Conservation (phyloP, 208 protist species). For the Acanthamoeba comandoni region DNA sequence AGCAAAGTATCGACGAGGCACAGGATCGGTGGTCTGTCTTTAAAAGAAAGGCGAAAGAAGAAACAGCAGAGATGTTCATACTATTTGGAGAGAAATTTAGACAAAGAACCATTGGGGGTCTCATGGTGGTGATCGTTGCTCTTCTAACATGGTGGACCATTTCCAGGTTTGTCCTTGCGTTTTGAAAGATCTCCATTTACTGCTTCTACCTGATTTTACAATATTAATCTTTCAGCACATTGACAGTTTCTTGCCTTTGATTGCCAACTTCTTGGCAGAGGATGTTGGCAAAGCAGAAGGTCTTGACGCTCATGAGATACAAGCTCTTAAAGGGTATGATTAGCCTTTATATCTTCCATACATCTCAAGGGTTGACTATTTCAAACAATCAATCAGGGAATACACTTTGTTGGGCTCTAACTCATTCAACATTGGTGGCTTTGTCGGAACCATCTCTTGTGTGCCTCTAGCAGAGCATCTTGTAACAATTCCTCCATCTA, state of each 20-base stretch:
- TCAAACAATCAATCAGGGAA: not conserved
- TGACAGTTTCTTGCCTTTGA: slow-evolving; percentile 51
- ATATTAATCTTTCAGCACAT: not conserved
- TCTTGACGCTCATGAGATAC: not conserved
- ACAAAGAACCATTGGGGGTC: slow-evolving; percentile 22
- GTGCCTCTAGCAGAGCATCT: slow-evolving; percentile 33
- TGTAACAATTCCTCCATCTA: too few relatives aligned
- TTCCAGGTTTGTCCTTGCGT: slow-evolving; percentile 18
- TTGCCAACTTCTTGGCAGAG: slow-evolving; percentile 55
- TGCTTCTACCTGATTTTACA: too few relatives aligned
- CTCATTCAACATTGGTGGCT: slow-evolving; percentile 40
- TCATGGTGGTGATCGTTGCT: slow-evolving; percentile 17
- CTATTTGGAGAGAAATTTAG: slow-evolving; percentile 42
- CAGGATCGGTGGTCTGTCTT: too few relatives aligned
- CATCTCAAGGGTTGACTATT: not conserved
- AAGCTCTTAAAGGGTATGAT: not conserved
- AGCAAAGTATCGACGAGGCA: too few relatives aligned
- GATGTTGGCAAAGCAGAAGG: slow-evolving; percentile 28
- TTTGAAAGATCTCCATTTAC: too few relatives aligned
- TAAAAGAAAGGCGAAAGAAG: too few relatives aligned
- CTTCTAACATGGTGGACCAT: slow-evolving; percentile 65
- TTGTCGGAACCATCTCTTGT: slow-evolving; percentile 17
- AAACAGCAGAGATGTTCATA: slow-evolving; percentile 15
- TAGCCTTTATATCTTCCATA: not conserved
- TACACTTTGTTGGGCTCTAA: slow-evolving; percentile 59